Evolutionary conservation across 306 rosid species (phyloP), one percentile per base, ranked within the genome.

Genomic region (Lagenaria siceraria): DNA sequence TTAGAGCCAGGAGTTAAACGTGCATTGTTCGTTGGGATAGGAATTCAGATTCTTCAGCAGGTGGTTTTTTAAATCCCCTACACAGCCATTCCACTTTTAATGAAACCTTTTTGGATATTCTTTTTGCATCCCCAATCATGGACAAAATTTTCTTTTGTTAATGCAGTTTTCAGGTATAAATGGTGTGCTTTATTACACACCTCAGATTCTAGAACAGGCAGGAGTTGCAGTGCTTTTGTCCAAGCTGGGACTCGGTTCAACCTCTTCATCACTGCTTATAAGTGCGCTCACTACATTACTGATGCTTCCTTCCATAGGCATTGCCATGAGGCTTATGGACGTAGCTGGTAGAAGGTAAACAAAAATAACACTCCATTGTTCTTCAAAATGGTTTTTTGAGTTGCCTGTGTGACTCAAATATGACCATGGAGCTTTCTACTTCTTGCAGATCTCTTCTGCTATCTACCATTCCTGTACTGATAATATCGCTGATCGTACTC

Each of bases 261-360:
- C 84, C n/a, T 84, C 87, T 4, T 76, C 87, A 18, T 84, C 87
- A 6, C 56, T 84, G 43, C 87, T 84, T 71, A 61, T 81, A 38
- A 84, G 87, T 63, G 85, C 77, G 46, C 77, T 84, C 81, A 84
- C 87, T 51, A 84, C 87, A 58, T 59, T 84, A 18, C 62, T 81
- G 81, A 84, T 84, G 87, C 85, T 84, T 76, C 87, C 87, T 22
- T 81, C 78, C 51, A 70, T 84, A 43, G 83, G 80, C 52, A 24
- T 84, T 35, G 87, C 85, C 81, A 84, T 84, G 87, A 78, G 85
- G 70, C 81, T 81, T 31, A 70, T 84, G 85, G 87, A 84, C 18
- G 80, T 77, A 49, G 68, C 83, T 3, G 87, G 87, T 52, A 65
- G 87, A 40, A 81, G 87, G 83, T 84, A 68, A 52, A 46, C 53